Evolutionary conservation across 495 filamentous ascomycete genomes (phyloP), one percentile per base, ranked within the genome.

Genomic region (Apiosordaria backusii): DNA sequence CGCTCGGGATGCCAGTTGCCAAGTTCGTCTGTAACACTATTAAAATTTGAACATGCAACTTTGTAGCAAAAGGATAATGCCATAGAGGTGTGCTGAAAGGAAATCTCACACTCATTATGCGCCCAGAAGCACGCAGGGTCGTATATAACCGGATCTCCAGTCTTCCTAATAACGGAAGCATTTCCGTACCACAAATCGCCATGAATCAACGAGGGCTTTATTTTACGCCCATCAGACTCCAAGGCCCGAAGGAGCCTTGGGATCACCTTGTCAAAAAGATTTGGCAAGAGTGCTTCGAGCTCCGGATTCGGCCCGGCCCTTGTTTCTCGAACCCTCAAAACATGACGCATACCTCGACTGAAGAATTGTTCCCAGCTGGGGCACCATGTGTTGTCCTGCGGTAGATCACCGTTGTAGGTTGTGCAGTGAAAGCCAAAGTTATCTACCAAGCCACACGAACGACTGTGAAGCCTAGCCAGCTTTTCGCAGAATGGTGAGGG

Each of bases 351-450:
- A 6, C 3, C 69, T n/a, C 67, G 65, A 25, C 65, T 55, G 65
- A 83, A 85, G 50, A 80, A 84, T 1, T 63, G 69, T 65, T 81
- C 78, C 85, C 83, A 86, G 64, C 77, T 81, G 25, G 77, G 71
- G 35, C 74, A 72, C 83, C 81, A 84, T 4, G 65, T 73, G 27
- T 76, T 80, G 21, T 75, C 63, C 68, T 85, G 82, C 4, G 79
- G 77, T 26, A 84, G 24, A 52, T 80, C 75, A 7, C 83, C 83
- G 55, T 78, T 79, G 69, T 78, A 85, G 1, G 84, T 87, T 1
- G 76, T 35, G 21, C 78, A 67, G 58, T 81, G 80, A 63, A 86
- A 85, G 1, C 85, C 84, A 68, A 85, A 87, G 66, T 82, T 83
- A 0, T 81, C 83, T 26, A 71, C 78, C 4, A 83, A 83, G 5